Evolutionary conservation across 306 rosid genomes (phyloP).

Genomic region (Inga laurina): DNA sequence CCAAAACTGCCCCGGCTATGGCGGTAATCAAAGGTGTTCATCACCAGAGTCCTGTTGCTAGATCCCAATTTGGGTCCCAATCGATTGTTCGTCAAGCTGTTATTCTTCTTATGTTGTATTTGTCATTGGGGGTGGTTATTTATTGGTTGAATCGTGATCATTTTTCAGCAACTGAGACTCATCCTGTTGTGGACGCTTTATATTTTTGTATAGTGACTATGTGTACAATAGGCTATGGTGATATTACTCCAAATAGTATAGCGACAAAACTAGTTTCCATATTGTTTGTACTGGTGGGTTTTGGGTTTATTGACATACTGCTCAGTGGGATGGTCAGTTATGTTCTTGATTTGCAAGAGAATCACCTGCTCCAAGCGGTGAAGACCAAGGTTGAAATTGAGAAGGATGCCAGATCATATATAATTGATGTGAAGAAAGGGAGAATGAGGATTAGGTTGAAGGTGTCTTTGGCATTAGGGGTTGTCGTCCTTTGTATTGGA

Average conservation of each 20-base stretch:
- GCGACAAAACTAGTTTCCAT: constrained; percentile 79
- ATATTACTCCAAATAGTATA: constrained; percentile 79
- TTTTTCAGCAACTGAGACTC: constrained; percentile 67
- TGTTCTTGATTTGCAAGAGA: constrained; percentile 94
- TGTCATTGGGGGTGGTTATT: constrained; percentile 72
- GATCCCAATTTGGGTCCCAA: constrained; percentile 63
- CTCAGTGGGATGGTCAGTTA: constrained; percentile 93
- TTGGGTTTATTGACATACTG: constrained; percentile 88
- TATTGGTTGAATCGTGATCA: constrained; percentile 73
- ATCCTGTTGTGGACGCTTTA: constrained; percentile 88
- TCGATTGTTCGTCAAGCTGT: constrained; percentile 69
- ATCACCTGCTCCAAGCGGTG: constrained; percentile 62
- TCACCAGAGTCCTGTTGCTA: constrained; percentile 29
- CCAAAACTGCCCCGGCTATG: constrained; percentile 96
- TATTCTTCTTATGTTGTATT: constrained; percentile 65
- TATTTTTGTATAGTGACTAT: constrained; percentile 96
- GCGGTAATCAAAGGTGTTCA: constrained; percentile 67
- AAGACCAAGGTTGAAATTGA: constrained; percentile 46
- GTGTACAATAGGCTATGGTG: constrained; percentile 98
- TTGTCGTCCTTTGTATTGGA: constrained; percentile 89
- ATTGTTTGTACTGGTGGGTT: constrained; percentile 87
- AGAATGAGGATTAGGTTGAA: constrained; percentile 99
- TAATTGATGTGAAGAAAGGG: constrained; percentile 93
- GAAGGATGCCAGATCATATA: constrained; percentile 60
- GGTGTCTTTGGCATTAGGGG: constrained; percentile 89